phyloP scores from a whole-genome alignment of 1,284 basidiomycete genomes.

The Irpex sp. region DNA sequence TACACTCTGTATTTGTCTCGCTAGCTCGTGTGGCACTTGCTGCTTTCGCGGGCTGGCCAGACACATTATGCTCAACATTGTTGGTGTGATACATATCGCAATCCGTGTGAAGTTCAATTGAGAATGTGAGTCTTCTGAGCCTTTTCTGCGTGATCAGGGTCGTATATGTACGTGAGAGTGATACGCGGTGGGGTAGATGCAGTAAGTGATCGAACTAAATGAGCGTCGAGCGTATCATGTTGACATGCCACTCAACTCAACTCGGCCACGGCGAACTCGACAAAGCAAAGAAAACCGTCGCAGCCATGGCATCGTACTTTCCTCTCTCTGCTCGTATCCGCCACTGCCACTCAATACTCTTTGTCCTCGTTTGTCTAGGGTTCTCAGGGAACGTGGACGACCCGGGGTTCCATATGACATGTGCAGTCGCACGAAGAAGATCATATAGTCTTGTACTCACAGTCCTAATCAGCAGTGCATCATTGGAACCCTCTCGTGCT shows the following conservation, averaged over 20 bases:
- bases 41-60: background rate
- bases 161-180: background rate
- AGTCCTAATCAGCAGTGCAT: background rate
- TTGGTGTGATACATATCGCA: background rate
- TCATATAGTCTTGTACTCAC: background rate
- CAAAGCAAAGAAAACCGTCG: background rate
- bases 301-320: background rate
- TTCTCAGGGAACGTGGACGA: background rate
- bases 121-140: background rate
- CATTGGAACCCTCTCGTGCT: background rate
- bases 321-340: background rate
- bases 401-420: background rate
- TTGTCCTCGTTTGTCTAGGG: background rate
- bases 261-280: background rate
- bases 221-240: background rate
- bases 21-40: background rate
- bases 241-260: background rate
- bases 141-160: background rate
- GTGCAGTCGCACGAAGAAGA: background rate
- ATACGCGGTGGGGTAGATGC: background rate
- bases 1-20: background rate
- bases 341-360: background rate
- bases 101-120: background rate
- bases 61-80: background rate
- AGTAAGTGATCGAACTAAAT: too few relatives aligned